A percentile compares a stretch with the other conserved stretches of the same genome.
Conservation (phyloP, 2,329 filamentous ascomycete genomes). For the Colletotrichum aenigma region DNA sequence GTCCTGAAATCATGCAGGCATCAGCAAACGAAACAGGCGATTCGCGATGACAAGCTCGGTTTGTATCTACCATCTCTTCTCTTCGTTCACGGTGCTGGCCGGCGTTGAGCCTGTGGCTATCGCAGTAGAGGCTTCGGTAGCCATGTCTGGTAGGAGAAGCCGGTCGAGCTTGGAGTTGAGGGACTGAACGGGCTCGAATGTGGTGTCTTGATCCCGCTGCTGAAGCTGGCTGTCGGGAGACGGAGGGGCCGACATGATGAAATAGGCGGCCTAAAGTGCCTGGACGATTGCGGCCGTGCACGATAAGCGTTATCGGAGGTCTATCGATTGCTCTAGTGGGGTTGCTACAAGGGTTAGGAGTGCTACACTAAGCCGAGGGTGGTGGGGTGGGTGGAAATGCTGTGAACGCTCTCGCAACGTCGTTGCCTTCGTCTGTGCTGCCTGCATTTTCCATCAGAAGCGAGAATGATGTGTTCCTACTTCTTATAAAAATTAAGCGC, state of each 20-base stretch:
- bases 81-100: neutral
- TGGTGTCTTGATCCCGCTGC: neutral
- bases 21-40: neutral
- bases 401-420: neutral
- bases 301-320: neutral
- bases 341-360: neutral
- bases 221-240: neutral
- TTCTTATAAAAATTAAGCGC: neutral
- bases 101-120: neutral
- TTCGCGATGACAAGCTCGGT: neutral
- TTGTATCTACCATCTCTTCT: slow-evolving; percentile 14
- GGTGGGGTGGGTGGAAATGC: neutral
- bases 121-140: neutral
- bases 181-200: neutral
- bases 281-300: neutral
- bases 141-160: neutral
- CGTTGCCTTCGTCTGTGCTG: neutral
- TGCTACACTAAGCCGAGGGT: neutral
- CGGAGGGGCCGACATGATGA: slow-evolving; percentile 8
- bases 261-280: neutral
- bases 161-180: neutral
- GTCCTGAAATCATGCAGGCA: slow-evolving; percentile 58
- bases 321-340: neutral
- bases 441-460: neutral
- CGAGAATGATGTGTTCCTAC: neutral